phyloP scores from a whole-genome alignment of 768 basidiomycete genomes.

The Rossbeevera mucosa region DNA sequence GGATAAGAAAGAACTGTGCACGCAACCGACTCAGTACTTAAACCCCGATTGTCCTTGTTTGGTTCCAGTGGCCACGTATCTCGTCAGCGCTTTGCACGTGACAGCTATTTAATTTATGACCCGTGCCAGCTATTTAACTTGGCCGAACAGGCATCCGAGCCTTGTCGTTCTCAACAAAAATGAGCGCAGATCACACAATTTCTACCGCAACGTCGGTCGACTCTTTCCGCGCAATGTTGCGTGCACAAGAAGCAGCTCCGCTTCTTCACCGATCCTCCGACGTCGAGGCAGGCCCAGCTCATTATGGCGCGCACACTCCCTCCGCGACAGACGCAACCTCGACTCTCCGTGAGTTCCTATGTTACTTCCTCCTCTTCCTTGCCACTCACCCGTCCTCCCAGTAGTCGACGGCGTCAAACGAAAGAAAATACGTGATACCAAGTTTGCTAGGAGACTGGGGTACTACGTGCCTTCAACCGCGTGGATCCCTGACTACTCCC shows the following conservation, averaged over 20 bases:
- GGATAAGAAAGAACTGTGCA: slow-evolving; percentile 12
- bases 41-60: slow-evolving; percentile 28
- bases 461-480: slow-evolving; percentile 76
- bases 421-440: slow-evolving; percentile 20
- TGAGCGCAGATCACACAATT: slow-evolving; percentile 18
- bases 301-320: slow-evolving; percentile 17
- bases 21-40: slow-evolving; percentile 20
- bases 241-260: slow-evolving; percentile 17
- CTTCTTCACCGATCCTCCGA: slow-evolving; percentile 23
- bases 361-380: neutral
- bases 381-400: neutral
- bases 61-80: slow-evolving; percentile 18
- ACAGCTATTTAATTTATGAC: neutral
- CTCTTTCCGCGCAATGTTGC: slow-evolving; percentile 24
- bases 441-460: slow-evolving; percentile 46
- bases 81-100: slow-evolving; percentile 6
- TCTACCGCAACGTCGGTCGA: slow-evolving; percentile 27
- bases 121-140: slow-evolving; percentile 5
- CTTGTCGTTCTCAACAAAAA: neutral
- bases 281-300: slow-evolving; percentile 23
- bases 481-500: slow-evolving; percentile 77
- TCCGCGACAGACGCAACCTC: slow-evolving; percentile 15
- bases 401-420: slow-evolving; percentile 14
- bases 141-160: too few relatives aligned
- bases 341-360: slow-evolving; percentile 13